These are phyloP conservation scores for Phylloporus sp. DNA, from an alignment of 768 basidiomycete genomes.

Conservation along the genomic window DNA sequence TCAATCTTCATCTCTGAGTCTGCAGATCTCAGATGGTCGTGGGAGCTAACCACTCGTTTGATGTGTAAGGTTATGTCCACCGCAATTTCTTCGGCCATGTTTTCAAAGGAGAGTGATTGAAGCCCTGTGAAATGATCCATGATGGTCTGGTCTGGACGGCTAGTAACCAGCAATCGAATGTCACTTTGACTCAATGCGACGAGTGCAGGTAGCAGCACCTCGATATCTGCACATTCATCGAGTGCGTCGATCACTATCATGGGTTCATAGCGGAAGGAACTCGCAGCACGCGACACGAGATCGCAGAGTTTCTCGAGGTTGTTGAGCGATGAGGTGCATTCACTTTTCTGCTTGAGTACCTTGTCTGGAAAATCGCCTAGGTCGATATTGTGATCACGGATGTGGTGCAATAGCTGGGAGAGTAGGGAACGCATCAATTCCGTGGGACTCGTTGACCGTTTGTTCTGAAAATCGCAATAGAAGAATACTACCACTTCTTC, in stretches of 20 bases:
- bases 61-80: background rate
- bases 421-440: conserved; percentile 4
- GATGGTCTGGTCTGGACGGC: background rate
- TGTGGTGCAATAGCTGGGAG: background rate
- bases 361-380: background rate
- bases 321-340: background rate
- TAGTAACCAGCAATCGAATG: background rate
- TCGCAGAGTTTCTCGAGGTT: background rate
- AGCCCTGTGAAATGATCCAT: background rate
- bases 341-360: background rate
- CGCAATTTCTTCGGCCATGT: background rate
- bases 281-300: background rate
- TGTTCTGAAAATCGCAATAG: conserved; percentile 4
- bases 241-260: conserved; percentile 11
- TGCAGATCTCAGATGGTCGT: background rate
- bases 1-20: background rate
- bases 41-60: background rate
- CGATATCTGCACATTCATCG: conserved; percentile 6
- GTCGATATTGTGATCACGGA: background rate
- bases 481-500: conserved; percentile 1
- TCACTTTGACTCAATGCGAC: background rate
- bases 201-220: background rate
- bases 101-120: background rate
- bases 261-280: background rate
- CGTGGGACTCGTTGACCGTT: background rate